A percentile compares a stretch with the other conserved stretches of the same genome.
These are phyloP conservation scores for Sarcocystis neurona DNA, from an alignment of 169 alveolate genomes.

Conservation along the genomic window DNA sequence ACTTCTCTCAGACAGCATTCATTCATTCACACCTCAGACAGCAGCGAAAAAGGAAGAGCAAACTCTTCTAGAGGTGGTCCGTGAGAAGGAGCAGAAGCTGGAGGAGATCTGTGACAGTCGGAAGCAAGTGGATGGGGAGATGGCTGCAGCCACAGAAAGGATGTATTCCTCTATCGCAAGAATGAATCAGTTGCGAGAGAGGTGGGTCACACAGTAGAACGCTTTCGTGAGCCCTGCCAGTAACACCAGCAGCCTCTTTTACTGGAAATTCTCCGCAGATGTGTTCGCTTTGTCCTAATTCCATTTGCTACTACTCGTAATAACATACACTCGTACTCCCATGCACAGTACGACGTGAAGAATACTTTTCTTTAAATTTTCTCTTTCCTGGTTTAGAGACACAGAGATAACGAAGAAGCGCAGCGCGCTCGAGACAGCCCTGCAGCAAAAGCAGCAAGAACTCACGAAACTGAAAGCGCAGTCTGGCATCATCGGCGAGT, in stretches of 20 bases:
- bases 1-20: not conserved
- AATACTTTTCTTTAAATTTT: too few species aligned
- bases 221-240: too few species aligned
- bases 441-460: not conserved
- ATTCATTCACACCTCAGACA: not conserved
- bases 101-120: not conserved
- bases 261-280: too few species aligned
- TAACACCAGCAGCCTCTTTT: too few species aligned
- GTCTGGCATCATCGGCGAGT: not conserved
- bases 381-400: not conserved
- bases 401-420: not conserved
- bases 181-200: conserved; percentile 16
- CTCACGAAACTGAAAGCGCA: not conserved
- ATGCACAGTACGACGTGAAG: too few species aligned
- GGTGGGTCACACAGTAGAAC: too few species aligned
- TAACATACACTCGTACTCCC: too few species aligned
- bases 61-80: not conserved
- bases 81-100: not conserved
- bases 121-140: conserved; percentile 17
- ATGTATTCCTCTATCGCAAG: conserved; percentile 25
- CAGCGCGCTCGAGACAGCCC: not conserved
- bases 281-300: too few species aligned
- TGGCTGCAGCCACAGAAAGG: conserved; percentile 3
- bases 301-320: too few species aligned
- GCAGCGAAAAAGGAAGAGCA: not conserved